A percentile compares a stretch with the other conserved stretches of the same genome.
Conservation (phyloP, 768 basidiomycete species). For the Russula emetica region DNA sequence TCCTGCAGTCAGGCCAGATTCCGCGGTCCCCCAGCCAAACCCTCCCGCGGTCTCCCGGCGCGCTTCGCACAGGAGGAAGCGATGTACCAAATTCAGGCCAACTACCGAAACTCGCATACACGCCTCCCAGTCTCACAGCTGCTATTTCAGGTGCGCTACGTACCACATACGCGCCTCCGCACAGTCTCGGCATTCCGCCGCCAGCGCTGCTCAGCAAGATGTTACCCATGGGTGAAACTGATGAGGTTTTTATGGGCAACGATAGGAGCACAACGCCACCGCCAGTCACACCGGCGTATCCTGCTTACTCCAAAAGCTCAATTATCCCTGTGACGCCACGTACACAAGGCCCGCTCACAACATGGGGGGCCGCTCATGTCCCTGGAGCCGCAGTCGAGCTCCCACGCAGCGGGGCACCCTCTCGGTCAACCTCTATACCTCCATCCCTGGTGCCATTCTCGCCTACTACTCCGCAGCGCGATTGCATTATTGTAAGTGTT, state of each 20-base stretch:
- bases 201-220: conserved; percentile 21
- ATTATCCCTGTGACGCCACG: conserved; percentile 48
- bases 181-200: conserved; percentile 25
- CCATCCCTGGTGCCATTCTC: conserved; percentile 50
- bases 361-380: conserved; percentile 43
- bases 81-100: conserved; percentile 11
- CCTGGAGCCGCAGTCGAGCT: conserved; percentile 63
- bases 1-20: conserved; percentile 35
- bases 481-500: conserved; percentile 68
- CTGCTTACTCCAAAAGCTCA: conserved; percentile 54
- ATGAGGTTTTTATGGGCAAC: conserved; percentile 24
- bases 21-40: conserved; percentile 34
- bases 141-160: conserved; percentile 4
- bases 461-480: conserved; percentile 40
- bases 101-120: conserved; percentile 21
- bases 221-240: conserved; percentile 24
- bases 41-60: conserved; percentile 30
- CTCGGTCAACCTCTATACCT: conserved; percentile 36
- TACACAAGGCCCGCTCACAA: conserved; percentile 52
- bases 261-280: conserved; percentile 25
- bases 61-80: conserved; percentile 31
- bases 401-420: conserved; percentile 50
- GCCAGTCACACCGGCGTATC: conserved; percentile 67
- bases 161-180: conserved; percentile 27
- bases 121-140: conserved; percentile 17